Base-by-base conservation (phyloP, 225 moss, liverwort and hornwort species). In the Physcomitrellopsis africana region DNA sequence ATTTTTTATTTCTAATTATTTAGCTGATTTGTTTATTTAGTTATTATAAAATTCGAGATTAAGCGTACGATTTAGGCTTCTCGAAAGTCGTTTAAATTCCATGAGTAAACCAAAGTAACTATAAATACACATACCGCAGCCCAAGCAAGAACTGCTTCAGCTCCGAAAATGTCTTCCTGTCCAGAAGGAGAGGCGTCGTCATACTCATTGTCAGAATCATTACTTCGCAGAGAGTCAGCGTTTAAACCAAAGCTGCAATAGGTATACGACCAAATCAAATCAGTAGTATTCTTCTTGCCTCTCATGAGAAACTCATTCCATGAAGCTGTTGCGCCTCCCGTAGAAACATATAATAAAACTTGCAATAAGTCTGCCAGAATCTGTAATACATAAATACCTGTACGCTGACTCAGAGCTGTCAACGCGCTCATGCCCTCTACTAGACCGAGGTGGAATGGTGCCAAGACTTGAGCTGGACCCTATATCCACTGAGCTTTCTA, bases 331-430 rank as follows among this genome's bases (percentile, higher is more conserved):
- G 0, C 24, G 32, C 8, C 10, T 65, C 9, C 12, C 66, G 24
- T 49, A 49, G 23, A 47, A 20, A 46, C 23, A 19, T 20, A 46
- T 23, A 7, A 22, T 14, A 46, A 65, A 46, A 12, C 46, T 23
- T 65, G 20, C 46, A 37, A 37, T 1, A 37, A 49, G 48, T 24
- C 24, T 24, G 48, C 0, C 15, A 11, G 11, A 49, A 15, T 15
- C 3, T 13, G 12, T 18, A 53, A 37, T 53, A 32, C 10, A 11
- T 29, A n/a, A 68, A 20, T 60, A 92, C 92, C 92, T 92, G 73
- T 76, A 92, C 9, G 79, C 51, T 65, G 92, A 92, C 76, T 89
- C 92, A 19, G 81, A 86, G 67, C 92, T 92, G 69, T 92, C 92
- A 72, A 72, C 78, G 52, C 92, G 81, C 73, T 92, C 92, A 70